Base-by-base conservation (phyloP, 202 grass and related monocot genomes). In the Dendrocalamus latiflorus region DNA sequence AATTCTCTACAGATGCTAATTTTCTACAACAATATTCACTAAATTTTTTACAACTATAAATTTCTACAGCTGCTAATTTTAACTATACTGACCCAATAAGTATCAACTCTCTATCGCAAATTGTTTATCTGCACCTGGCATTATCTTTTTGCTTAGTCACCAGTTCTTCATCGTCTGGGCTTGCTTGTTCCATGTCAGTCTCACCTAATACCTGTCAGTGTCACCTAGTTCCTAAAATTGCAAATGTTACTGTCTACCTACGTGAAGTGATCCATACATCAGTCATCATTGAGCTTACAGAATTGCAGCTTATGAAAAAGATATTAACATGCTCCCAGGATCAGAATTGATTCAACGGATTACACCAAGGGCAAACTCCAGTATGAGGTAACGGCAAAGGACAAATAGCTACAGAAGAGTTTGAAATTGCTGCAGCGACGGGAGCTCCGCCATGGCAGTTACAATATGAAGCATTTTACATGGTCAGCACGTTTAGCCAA, bases 41-140 rank as follows among this genome's bases (percentile, higher is more conserved):
- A n/a, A n/a, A n/a, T n/a, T n/a, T n/a, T n/a, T n/a, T n/a, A n/a
- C n/a, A n/a, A n/a, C n/a, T n/a, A n/a, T n/a, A n/a, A n/a, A n/a
- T n/a, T n/a, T n/a, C n/a, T n/a, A n/a, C n/a, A n/a, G n/a, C n/a
- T n/a, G n/a, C n/a, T n/a, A n/a, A n/a, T n/a, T n/a, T n/a, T n/a
- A n/a, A n/a, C n/a, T n/a, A n/a, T n/a, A n/a, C n/a, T n/a, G n/a
- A n/a, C n/a, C n/a, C n/a, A n/a, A n/a, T n/a, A n/a, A n/a, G n/a
- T n/a, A n/a, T n/a, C n/a, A n/a, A n/a, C n/a, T n/a, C n/a, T n/a
- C n/a, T n/a, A n/a, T n/a, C n/a, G n/a, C n/a, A n/a, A n/a, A n/a
- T n/a, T 70, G 81, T 63, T 81, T 89, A 89, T 86, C 87, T 86
- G n/a, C 58, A 81, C 38, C 21, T 24, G 57, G 82, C 47, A 36